Evolutionary conservation across 202 grass and related monocot species (phyloP).

Genomic region (Setaria italica): DNA sequence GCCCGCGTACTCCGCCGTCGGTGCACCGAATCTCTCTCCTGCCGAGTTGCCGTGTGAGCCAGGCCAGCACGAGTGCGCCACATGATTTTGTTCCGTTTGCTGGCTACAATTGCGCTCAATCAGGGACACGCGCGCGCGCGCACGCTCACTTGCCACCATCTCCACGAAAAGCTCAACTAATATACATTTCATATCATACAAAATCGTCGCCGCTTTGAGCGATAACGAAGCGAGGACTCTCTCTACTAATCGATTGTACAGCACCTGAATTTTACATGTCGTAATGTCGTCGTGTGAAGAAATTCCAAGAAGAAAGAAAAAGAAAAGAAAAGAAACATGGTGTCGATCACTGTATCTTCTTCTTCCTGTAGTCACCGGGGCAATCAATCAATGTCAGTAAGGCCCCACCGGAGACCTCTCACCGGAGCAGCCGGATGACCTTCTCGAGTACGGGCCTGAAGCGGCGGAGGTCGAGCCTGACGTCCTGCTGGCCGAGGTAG

Average conservation of each 20-base stretch:
- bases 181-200: neutral
- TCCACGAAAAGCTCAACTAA: neutral
- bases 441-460: constrained; percentile 60
- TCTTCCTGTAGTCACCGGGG: neutral
- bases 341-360: neutral
- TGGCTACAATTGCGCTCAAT: constrained; percentile 1
- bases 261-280: neutral
- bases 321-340: neutral
- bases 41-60: neutral
- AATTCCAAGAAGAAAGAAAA: neutral
- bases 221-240: neutral
- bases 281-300: neutral
- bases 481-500: constrained; percentile 71
- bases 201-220: constrained; percentile 30
- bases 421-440: constrained; percentile 60
- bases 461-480: constrained; percentile 49
- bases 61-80: neutral
- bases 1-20: neutral
- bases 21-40: neutral
- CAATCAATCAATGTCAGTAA: neutral
- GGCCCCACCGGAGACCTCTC: neutral
- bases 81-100: constrained; percentile 20
- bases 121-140: neutral
- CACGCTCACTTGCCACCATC: neutral
- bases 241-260: neutral